These are phyloP conservation scores for Barnettozyma populi DNA, from an alignment of 805 yeast species.

Conservation along the genomic window DNA sequence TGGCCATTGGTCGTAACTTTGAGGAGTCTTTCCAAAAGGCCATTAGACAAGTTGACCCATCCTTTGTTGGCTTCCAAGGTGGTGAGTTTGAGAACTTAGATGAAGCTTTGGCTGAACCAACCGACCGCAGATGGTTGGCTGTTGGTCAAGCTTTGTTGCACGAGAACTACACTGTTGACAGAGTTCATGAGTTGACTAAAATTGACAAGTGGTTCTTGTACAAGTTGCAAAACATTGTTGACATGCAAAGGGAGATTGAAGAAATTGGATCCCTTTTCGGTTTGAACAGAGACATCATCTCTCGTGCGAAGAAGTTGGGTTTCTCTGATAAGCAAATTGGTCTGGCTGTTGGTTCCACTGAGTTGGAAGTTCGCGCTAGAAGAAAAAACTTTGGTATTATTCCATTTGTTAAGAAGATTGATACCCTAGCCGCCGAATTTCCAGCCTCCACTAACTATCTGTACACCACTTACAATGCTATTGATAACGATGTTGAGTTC, in stretches of 20 bases:
- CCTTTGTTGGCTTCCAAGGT: slow-evolving; percentile 88
- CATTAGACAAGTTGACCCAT: slow-evolving; percentile 91
- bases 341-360: slow-evolving; percentile 62
- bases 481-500: slow-evolving; percentile 75
- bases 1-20: slow-evolving; percentile 97
- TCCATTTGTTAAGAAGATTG: slow-evolving; percentile 95
- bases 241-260: slow-evolving; percentile 79
- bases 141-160: slow-evolving; percentile 95
- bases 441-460: slow-evolving; percentile 95
- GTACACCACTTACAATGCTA: slow-evolving; percentile 94
- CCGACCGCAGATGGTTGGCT: slow-evolving; percentile 96
- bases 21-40: slow-evolving; percentile 99
- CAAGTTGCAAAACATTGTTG: slow-evolving; percentile 85
- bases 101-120: slow-evolving; percentile 72
- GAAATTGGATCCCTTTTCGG: slow-evolving; percentile 50
- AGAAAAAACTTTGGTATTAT: slow-evolving; percentile 76
- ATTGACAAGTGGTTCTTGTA: slow-evolving; percentile 95
- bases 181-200: slow-evolving; percentile 84
- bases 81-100: slow-evolving; percentile 74
- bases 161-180: slow-evolving; percentile 86
- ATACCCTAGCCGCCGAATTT: slow-evolving; percentile 97
- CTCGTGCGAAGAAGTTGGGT: slow-evolving; percentile 86
- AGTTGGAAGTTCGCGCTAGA: slow-evolving; percentile 74
- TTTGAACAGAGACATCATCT: slow-evolving; percentile 63
- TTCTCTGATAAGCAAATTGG: slow-evolving; percentile 95